Base-by-base conservation (phyloP, 495 filamentous ascomycete species). In the Annulohypoxylon maeteangense region DNA sequence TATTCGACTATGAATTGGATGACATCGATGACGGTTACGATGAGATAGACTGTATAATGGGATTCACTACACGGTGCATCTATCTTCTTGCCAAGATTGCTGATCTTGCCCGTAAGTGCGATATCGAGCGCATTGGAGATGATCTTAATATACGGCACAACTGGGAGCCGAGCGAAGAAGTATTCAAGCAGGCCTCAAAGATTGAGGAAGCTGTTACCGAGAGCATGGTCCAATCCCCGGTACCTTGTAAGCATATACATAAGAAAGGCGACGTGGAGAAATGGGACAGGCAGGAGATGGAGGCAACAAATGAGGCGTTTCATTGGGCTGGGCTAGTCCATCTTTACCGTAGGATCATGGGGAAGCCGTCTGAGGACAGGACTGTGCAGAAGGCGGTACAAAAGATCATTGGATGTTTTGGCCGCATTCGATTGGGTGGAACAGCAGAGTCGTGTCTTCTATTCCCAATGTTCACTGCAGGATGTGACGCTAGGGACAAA, bases 391-490 rank as follows among this genome's bases (percentile, higher is more conserved):
- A 83, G 12, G 88, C 88, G 0, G 87, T 93, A n/a, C 78, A 81
- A 12, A 83, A 87, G 65, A 91, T 94, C 36, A 81, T 91, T 14
- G 76, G 80, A 14, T 85, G 87, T 3, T 79, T 95, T 66, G 79
- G 77, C n/a, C 86, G 87, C 29, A 89, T 96, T 53, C 80, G 87
- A 23, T 80, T 82, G 12, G 89, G 90, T 16, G 89, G 89, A 14
- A 89, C 90, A 22, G 91, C 90, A 0, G 93, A 94, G 78, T 88
- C 88, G 3, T 93, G 91, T 74, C 82, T 93, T 5, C 75, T 97
- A 50, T 94, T 96, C 59, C 93, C 93, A 0, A 86, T 96, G 78
- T 95, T 96, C 78, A 91, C 91, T 7, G 93, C 92, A 4, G 93
- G 93, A 1, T 94, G 92, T 74, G 92, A 95, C 74, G 87, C 89